Evolutionary conservation across 306 rosid genomes (phyloP), one percentile per base, ranked within the genome.

Genomic region (Crotalaria pallida): DNA sequence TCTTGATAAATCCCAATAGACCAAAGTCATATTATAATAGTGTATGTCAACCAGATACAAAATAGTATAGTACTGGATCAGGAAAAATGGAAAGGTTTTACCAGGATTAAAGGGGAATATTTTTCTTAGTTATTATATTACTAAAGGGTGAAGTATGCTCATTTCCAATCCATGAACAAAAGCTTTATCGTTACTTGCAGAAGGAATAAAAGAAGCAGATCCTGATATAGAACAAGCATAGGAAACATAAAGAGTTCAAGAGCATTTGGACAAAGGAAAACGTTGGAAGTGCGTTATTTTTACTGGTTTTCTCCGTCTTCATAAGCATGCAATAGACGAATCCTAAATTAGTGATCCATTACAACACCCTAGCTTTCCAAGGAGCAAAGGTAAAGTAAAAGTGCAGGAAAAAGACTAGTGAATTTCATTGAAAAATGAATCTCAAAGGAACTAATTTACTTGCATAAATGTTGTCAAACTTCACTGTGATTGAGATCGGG

Each of bases 151-250:
- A 27, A 15, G 4, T 15, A 5, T 1, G n/a, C 2, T 33, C 29
- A 60, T 47, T 34, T 40, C 11, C 15, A 60, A 17, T 21, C 45
- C 50, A 58, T 43, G 43, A 8, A 21, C 67, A 10, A 48, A 33
- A 47, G 50, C 47, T 15, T 10, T 34, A 23, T 43, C 27, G 57
- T 21, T 17, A 10, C 41, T 16, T 2, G 12, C 41, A 56, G 7
- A 11, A 56, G 8, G n/a, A 23, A 26, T 7, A 6, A 17, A 24
- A 18, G 51, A 50, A 4, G 12, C 23, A 58, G 11, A 57, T 31
- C 29, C 16, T 59, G 62, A 21, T 67, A 6, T 62, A 68, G 73
- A 21, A 36, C 24, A 13, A 68, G 63, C 69, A 60, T 44, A 18
- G 23, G 31, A 29, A 29, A 23, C 11, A 38, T n/a, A 38, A 69